Evolutionary conservation across 108 stramenopile species (phyloP).

Genomic region (Cylindrotheca closterium): DNA sequence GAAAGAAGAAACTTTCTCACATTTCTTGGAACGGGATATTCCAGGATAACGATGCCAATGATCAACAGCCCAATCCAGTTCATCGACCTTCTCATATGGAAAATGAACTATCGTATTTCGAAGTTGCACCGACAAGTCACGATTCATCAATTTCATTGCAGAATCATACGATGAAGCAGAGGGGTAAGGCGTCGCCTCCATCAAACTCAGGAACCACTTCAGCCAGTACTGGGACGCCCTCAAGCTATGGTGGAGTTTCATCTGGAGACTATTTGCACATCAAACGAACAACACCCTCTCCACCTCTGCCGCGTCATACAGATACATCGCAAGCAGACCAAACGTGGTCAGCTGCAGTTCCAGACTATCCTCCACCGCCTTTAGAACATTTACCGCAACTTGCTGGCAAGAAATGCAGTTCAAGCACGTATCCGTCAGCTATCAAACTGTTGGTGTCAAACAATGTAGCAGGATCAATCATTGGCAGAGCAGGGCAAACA

Average conservation of each 20-base stretch:
- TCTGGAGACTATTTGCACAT: background rate
- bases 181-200: constrained; percentile 22
- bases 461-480: constrained; percentile 80
- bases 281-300: background rate
- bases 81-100: background rate
- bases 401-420: constrained; percentile 7
- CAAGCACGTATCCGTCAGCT: constrained; percentile 32
- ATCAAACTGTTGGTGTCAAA: constrained; percentile 80
- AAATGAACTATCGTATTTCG: constrained; percentile 24
- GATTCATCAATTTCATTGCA: background rate
- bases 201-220: constrained; percentile 31
- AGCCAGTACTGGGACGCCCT: constrained; percentile 34
- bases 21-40: no score
- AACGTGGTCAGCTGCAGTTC: constrained; percentile 5
- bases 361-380: constrained; percentile 18
- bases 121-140: constrained; percentile 1
- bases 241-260: constrained; percentile 13
- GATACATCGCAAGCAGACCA: constrained; percentile 1
- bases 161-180: constrained; percentile 1
- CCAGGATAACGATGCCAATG: background rate
- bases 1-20: no score
- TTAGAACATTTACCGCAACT: background rate
- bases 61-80: background rate
- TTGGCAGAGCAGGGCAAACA: constrained; percentile 76
- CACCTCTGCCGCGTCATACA: background rate